Evolutionary conservation across 805 yeast species (phyloP).

Genomic region (Candida maltosa): DNA sequence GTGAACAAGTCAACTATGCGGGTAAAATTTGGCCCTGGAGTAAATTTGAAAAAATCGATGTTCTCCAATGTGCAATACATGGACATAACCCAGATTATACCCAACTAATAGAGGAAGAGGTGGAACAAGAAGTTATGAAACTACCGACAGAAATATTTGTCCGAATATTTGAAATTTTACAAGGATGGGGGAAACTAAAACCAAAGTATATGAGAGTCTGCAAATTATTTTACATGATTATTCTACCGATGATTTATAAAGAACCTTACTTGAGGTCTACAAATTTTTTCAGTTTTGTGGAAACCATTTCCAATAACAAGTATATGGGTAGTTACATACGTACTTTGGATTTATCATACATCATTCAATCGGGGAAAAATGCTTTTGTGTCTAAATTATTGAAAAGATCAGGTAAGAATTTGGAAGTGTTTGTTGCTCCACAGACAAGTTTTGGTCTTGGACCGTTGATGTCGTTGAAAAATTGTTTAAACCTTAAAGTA

Average conservation of each 20-base stretch:
- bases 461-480: conserved; percentile 76
- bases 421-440: conserved; percentile 80
- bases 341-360: conserved; percentile 68
- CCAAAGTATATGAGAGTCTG: conserved; percentile 58
- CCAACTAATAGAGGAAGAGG: conserved; percentile 10
- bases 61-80: conserved; percentile 32
- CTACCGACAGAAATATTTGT: conserved; percentile 36
- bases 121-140: conserved; percentile 23
- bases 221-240: conserved; percentile 55
- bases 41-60: conserved; percentile 50
- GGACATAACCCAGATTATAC: conserved; percentile 20
- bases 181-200: conserved; percentile 26
- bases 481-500: conserved; percentile 42
- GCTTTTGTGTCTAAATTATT: conserved; percentile 82
- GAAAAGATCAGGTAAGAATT: conserved; percentile 65
- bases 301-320: conserved; percentile 51
- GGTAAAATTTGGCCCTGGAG: conserved; percentile 47
- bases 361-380: conserved; percentile 88
- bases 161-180: conserved; percentile 27
- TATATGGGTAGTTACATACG: conserved; percentile 57
- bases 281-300: conserved; percentile 74
- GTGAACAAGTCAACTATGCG: conserved; percentile 14
- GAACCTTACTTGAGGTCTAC: conserved; percentile 60
- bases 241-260: conserved; percentile 63
- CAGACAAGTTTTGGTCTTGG: conserved; percentile 93